Base-by-base conservation (phyloP, 257 asterid genomes). In the Avicennia marina region DNA sequence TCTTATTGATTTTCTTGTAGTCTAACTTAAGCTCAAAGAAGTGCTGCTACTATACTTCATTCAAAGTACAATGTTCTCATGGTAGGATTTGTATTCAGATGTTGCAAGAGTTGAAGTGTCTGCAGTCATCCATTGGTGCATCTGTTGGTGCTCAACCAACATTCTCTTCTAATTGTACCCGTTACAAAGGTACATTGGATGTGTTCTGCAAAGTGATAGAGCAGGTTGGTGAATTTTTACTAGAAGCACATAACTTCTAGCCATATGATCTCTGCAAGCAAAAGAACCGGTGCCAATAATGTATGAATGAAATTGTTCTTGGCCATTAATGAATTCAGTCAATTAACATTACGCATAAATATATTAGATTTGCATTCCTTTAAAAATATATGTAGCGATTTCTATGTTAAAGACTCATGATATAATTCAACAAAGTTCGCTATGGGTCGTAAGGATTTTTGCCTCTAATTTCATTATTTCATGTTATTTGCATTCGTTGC, bases 101-200 rank as follows among this genome's bases (percentile, higher is more conserved):
- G 69, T 67, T 77, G 64, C 62, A 71, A 47, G 78, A 68, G 45
- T 17, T 64, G 55, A 71, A 63, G 63, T 56, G 20, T 58, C 47
- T 64, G 58, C 64, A 72, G 18, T 47, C 73, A 16, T 66, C 67
- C 44, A 33, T 51, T 20, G 67, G 40, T 61, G 68, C 82, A 42
- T 25, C 72, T 33, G 11, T 32, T 52, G 67, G 72, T 36, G 45
- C 70, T 58, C 73, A 65, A 44, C 62, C 66, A 26, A 12, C 72
- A 4, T 66, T 78, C 69, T 64, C 78, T 11, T 53, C 80, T 8
- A 76, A 78, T 34, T 67, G 74, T 65, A 49, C 73, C 40, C 83
- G 78, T 10, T 83, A 83, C 57, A 83, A 66, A 67, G 80, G 93
- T 59, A 78, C 88, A 1, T 22, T 76, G 25, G 93, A 83, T 75